Evolutionary conservation across 2,329 filamentous ascomycete genomes (phyloP).

Genomic region (Talaromyces funiculosus): DNA sequence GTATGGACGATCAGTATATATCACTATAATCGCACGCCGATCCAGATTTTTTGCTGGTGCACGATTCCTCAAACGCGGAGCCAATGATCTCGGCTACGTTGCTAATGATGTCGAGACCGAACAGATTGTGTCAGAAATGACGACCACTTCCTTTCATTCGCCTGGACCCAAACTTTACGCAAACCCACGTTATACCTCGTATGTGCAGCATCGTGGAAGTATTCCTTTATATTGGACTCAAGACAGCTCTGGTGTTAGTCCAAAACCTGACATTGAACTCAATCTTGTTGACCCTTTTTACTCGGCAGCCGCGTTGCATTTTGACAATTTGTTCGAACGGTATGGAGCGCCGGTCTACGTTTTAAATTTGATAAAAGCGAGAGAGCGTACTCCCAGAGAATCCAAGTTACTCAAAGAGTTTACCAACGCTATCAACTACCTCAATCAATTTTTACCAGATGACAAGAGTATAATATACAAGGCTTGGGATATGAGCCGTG

Average conservation of each 20-base stretch:
- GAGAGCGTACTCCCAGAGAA: slow-evolving; percentile 83
- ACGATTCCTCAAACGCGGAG: slow-evolving; percentile 86
- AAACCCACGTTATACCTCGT: slow-evolving; percentile 89
- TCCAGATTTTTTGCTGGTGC: slow-evolving; percentile 93
- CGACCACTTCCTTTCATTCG: slow-evolving; percentile 92
- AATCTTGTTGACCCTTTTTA: slow-evolving; percentile 97
- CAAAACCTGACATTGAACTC: slow-evolving; percentile 92
- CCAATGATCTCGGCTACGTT: slow-evolving; percentile 91
- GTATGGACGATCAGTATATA: slow-evolving; percentile 82
- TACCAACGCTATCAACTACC: slow-evolving; percentile 77
- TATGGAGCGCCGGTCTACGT: slow-evolving; percentile 92
- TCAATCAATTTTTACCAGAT: slow-evolving; percentile 85
- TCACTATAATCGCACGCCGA: slow-evolving; percentile 86
- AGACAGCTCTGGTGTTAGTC: slow-evolving; percentile 88
- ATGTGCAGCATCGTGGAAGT: slow-evolving; percentile 92
- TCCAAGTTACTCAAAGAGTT: slow-evolving; percentile 86
- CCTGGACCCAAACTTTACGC: slow-evolving; percentile 79
- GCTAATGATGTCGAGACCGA: slow-evolving; percentile 99
- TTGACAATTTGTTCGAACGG: slow-evolving; percentile 86
- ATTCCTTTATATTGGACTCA: slow-evolving; percentile 98
- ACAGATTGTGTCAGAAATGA: slow-evolving; percentile 91
- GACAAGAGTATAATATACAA: slow-evolving; percentile 87
- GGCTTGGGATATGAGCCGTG: slow-evolving; percentile 96
- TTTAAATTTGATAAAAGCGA: slow-evolving; percentile 82
- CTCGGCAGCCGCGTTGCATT: slow-evolving; percentile 84